These are phyloP conservation scores for Suillus subluteus DNA, from an alignment of 768 basidiomycete species.

Conservation along the genomic window DNA sequence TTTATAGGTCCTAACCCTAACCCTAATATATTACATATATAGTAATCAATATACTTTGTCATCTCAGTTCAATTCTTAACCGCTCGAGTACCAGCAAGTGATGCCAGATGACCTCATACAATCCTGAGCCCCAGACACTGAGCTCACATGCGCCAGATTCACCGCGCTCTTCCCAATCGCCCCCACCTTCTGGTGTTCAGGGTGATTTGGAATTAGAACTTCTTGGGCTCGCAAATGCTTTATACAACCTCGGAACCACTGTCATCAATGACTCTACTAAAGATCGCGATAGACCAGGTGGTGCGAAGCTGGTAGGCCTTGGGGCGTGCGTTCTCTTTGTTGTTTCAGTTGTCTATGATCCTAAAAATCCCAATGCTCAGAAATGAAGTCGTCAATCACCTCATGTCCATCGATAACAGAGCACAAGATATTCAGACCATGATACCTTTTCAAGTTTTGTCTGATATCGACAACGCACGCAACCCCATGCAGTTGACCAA, in stretches of 20 bases:
- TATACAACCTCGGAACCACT: constrained; percentile 83
- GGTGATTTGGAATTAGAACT: constrained; percentile 80
- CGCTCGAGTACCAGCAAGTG: background rate
- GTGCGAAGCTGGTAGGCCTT: constrained; percentile 76
- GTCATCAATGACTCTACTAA: constrained; percentile 84
- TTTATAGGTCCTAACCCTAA: constrained; percentile 32
- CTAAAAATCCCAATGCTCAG: constrained; percentile 37
- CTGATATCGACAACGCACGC: constrained; percentile 77
- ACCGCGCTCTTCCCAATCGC: constrained; percentile 74
- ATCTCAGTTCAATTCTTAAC: background rate
- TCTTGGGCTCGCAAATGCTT: constrained; percentile 72
- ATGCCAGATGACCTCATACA: constrained; percentile 18
- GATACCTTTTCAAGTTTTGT: constrained; percentile 76
- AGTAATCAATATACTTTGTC: background rate
- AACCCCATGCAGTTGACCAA: constrained; percentile 85
- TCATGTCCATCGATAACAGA: constrained; percentile 70
- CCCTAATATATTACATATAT: constrained; percentile 23
- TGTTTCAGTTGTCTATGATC: constrained; percentile 11
- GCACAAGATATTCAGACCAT: constrained; percentile 60
- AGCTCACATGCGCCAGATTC: constrained; percentile 43
- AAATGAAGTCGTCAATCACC: constrained; percentile 74
- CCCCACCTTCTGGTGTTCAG: constrained; percentile 66
- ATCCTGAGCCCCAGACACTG: background rate
- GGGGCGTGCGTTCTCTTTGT: constrained; percentile 57
- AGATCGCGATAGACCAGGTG: constrained; percentile 71